These are phyloP conservation scores for Coniella vitis DNA, from an alignment of 2,329 filamentous ascomycete genomes.

Conservation along the genomic window DNA sequence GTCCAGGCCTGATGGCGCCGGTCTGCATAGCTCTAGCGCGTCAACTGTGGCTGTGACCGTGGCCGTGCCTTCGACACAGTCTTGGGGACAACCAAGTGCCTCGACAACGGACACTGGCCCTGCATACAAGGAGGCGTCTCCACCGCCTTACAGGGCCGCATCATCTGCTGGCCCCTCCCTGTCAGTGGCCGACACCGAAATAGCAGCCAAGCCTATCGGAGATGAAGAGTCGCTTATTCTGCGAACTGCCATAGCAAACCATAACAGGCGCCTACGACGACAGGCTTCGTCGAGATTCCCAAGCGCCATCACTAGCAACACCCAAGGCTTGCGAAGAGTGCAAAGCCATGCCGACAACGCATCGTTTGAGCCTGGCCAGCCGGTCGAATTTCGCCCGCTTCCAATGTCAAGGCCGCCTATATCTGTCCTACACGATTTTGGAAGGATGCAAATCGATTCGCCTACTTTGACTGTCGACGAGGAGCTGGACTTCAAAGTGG, in stretches of 20 bases:
- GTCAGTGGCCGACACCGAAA: slow-evolving; percentile 1
- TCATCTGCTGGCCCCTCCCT: background rate
- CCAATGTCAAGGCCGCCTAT: slow-evolving; percentile 1
- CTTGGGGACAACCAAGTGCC: too few relatives aligned
- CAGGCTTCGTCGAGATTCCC: slow-evolving; percentile 11
- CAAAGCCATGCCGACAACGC: slow-evolving; percentile 11
- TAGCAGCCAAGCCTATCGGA: background rate
- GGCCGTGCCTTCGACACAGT: too few relatives aligned
- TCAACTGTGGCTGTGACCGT: too few relatives aligned
- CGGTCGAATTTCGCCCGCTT: slow-evolving; percentile 11
- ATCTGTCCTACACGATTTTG: slow-evolving; percentile 13
- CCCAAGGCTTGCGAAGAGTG: slow-evolving; percentile 1
- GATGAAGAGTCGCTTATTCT: background rate
- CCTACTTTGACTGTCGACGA: slow-evolving; percentile 19
- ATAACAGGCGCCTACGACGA: slow-evolving; percentile 12
- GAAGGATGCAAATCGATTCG: slow-evolving; percentile 13
- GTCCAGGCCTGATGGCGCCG: slow-evolving; percentile 3
- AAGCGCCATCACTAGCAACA: slow-evolving; percentile 8
- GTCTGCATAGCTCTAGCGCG: background rate
- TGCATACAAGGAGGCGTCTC: background rate
- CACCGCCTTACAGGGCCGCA: background rate
- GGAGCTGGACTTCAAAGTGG: slow-evolving; percentile 7
- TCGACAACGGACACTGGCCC: background rate
- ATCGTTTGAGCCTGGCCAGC: slow-evolving; percentile 15
- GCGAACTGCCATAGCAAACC: background rate